phyloP scores from a whole-genome alignment of 192 early-diverging fungal genomes.

The Entophlyctis luteolus region DNA sequence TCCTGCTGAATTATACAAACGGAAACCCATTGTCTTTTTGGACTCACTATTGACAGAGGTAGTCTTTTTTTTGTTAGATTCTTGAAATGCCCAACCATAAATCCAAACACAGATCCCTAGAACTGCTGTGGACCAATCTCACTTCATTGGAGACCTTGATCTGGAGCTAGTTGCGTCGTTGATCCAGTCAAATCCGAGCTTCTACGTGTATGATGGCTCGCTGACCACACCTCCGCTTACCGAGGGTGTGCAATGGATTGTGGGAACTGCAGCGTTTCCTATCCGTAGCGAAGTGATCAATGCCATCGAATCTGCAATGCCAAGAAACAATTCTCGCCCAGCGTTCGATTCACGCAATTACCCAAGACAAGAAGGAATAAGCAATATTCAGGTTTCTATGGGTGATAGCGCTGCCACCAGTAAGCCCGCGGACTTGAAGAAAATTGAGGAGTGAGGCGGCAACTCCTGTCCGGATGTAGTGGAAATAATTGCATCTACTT shows the following conservation, averaged over 20 bases:
- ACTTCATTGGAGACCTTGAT: constrained; percentile 2
- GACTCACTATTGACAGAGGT: constrained; percentile 2
- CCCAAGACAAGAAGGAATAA: background rate
- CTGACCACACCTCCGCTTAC: constrained; percentile 23
- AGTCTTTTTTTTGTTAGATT: background rate
- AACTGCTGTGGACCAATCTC: background rate
- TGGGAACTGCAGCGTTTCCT: background rate
- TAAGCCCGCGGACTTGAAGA: too few relatives aligned
- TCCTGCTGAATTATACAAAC: background rate
- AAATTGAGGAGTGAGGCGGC: too few relatives aligned
- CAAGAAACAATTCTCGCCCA: constrained; percentile 13
- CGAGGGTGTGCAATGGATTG: constrained; percentile 29
- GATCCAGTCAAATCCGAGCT: background rate
- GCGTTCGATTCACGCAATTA: background rate
- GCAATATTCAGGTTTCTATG: too few relatives aligned
- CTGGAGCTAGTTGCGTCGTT: constrained; percentile 4
- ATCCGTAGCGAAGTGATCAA: constrained; percentile 2
- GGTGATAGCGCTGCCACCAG: too few relatives aligned
- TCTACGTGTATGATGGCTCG: constrained; percentile 9
- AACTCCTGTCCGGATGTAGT: too few relatives aligned
- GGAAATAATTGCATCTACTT: too few relatives aligned
- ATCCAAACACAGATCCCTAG: background rate
- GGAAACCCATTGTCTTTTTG: constrained; percentile 7
- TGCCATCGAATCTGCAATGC: constrained; percentile 18
- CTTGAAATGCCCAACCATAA: background rate